Evolutionary conservation across 345 rosid genomes (phyloP), one percentile per base, ranked within the genome.

Genomic region (Rhodamnia rubescens): DNA sequence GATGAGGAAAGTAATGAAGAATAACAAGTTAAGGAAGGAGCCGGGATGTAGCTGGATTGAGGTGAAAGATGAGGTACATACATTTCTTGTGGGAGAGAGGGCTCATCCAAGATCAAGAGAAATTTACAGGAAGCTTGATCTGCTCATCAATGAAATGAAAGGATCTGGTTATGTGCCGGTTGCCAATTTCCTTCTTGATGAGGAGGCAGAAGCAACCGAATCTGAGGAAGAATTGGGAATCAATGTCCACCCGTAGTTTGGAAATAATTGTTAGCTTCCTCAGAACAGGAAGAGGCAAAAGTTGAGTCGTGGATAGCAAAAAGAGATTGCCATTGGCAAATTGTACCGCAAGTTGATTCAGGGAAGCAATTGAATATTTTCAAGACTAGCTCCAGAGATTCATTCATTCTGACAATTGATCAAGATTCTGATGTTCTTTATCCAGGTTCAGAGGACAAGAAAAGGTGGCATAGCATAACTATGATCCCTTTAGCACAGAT

Each of bases 41-140:
- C 98, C 98, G 13, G 98, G 98, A 81, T 97, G 97, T 87, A 95
- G 99, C 90, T 95, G 98, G 98, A 92, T 97, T 74, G 97, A 95
- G 91, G 86, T 95, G 42, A 95, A 92, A 88, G 96, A 95, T 83
- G 96, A 92, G 89, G 90, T 97, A 51, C 96, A 95, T 78, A 84
- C 92, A 82, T 97, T 97, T 89, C 93, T 93, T 82, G 91, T 88
- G 78, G 93, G 92, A 26, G 96, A 95, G 85, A 91, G 91, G 85
- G 91, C 94, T 87, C 98, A 95, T 91, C 94, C 96, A 54, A 92
- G 87, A 87, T 88, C 90, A 42, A 87, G 87, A 85, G 98, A 93
- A 87, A 92, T 96, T 44, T 94, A 95, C 88, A 87, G 88, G 59
- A 90, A 85, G 82, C 94, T 95, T 84, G 85, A 84, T 84, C 84